Evolutionary conservation across 169 alveolate species (phyloP).

Genomic region (Fabrea salina): DNA sequence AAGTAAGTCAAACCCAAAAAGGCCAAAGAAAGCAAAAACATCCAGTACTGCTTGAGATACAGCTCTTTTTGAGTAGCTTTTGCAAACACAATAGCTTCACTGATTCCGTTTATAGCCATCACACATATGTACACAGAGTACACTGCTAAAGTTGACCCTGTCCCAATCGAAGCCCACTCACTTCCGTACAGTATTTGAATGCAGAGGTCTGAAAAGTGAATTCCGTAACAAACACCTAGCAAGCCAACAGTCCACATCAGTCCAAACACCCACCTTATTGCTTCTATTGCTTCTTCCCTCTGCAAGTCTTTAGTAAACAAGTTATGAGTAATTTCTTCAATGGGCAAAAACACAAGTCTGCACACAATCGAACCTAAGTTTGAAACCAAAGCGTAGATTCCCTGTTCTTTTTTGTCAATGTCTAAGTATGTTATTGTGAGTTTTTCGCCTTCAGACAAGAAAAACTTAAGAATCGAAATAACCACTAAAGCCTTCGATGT

Average conservation of each 20-base stretch:
- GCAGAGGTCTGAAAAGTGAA: background rate
- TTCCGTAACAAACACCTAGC: background rate
- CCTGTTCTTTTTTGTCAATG: background rate
- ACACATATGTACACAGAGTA: background rate
- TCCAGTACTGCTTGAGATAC: background rate
- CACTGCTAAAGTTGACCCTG: background rate
- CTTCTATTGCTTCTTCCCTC: background rate
- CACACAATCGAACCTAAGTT: background rate
- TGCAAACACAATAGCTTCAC: constrained; percentile 5
- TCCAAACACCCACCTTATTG: background rate
- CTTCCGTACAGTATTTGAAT: background rate
- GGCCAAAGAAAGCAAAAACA: background rate
- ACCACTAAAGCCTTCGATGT: background rate
- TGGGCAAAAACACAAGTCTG: constrained; percentile 12
- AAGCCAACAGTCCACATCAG: constrained; percentile 9
- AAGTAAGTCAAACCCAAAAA: background rate
- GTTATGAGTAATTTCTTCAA: constrained; percentile 13
- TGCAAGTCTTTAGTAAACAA: background rate
- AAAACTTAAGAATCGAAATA: background rate
- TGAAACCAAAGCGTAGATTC: background rate
- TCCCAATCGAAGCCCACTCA: background rate
- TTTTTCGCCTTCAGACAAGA: constrained; percentile 20
- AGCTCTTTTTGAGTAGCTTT: background rate
- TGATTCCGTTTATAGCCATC: constrained; percentile 1
- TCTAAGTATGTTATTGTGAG: background rate